Conservation (phyloP, 129 eudicot species). For the Pittosporum tobira region DNA sequence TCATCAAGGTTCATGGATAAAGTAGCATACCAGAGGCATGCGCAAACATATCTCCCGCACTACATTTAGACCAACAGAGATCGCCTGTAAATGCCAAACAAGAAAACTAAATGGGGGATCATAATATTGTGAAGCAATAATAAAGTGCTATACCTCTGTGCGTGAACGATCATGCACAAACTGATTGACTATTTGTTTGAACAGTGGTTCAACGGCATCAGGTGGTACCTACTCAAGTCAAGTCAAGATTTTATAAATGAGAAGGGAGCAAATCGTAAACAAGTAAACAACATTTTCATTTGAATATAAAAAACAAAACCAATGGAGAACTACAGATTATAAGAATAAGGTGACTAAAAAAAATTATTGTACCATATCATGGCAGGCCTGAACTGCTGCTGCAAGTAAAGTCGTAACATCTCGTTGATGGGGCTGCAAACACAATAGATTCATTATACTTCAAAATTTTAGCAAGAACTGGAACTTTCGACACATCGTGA, state of each 20-base stretch:
- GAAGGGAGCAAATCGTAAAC: neutral
- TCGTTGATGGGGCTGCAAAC: conserved; percentile 88
- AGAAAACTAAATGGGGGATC: neutral
- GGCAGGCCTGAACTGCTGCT: conserved; percentile 98
- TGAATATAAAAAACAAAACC: neutral
- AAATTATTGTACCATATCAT: conserved; percentile 73
- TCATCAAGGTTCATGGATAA: neutral
- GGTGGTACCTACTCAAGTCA: conserved; percentile 72
- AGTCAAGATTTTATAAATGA: conserved; percentile 9
- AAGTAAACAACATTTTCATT: neutral
- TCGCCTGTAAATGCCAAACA: conserved; percentile 54
- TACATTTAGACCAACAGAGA: conserved; percentile 91
- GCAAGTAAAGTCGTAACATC: conserved; percentile 88
- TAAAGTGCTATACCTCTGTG: conserved; percentile 59
- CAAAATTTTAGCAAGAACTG: conserved; percentile 1
- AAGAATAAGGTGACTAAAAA: neutral
- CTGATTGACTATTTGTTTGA: conserved; percentile 83
- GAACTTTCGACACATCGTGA: conserved; percentile 7
- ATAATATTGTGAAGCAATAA: neutral
- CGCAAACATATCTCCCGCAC: conserved; percentile 93
- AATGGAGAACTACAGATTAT: neutral
- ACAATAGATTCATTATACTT: conserved; percentile 10
- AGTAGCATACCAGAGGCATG: conserved; percentile 70
- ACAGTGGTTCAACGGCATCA: conserved; percentile 89
- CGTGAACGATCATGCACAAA: conserved; percentile 89